Percentiles rank a stretch among this genome's conserved stretches.
These are phyloP conservation scores for Colletotrichum tabaci DNA, from an alignment of 2,329 filamentous ascomycete species.

Conservation along the genomic window DNA sequence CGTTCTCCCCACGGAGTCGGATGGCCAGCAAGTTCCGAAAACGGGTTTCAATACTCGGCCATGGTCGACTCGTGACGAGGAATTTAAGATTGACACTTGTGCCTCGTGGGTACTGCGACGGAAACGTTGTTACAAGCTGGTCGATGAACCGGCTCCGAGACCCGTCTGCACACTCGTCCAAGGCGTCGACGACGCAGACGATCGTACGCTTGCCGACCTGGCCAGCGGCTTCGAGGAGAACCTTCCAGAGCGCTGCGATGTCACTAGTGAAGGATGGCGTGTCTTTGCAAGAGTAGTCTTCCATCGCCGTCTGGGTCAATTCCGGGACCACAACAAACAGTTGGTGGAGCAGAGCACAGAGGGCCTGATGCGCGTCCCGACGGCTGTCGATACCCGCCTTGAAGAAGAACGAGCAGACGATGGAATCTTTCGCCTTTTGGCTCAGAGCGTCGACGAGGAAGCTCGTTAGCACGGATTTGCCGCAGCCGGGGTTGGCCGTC, in stretches of 20 bases:
- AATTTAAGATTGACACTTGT: background rate
- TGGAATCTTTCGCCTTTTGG: background rate
- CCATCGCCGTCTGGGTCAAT: background rate
- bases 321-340: background rate
- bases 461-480: constrained; percentile 25
- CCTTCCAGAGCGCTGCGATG: constrained; percentile 1
- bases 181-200: constrained; percentile 27
- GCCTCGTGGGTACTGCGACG: background rate
- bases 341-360: constrained; percentile 23
- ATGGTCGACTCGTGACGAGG: constrained; percentile 33
- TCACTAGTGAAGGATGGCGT: background rate
- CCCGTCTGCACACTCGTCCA: constrained; percentile 30
- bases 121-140: constrained; percentile 1
- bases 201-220: background rate
- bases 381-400: constrained; percentile 24
- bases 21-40: constrained; percentile 1
- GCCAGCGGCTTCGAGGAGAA: background rate
- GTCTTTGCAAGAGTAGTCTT: constrained; percentile 1
- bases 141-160: constrained; percentile 13
- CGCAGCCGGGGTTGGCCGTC: constrained; percentile 33
- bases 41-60: constrained; percentile 5
- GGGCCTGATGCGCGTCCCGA: background rate
- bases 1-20: constrained; percentile 31
- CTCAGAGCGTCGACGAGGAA: constrained; percentile 21
- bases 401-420: constrained; percentile 39